phyloP scores from a whole-genome alignment of 192 early-diverging fungal species.

The Dispira parvispora region DNA sequence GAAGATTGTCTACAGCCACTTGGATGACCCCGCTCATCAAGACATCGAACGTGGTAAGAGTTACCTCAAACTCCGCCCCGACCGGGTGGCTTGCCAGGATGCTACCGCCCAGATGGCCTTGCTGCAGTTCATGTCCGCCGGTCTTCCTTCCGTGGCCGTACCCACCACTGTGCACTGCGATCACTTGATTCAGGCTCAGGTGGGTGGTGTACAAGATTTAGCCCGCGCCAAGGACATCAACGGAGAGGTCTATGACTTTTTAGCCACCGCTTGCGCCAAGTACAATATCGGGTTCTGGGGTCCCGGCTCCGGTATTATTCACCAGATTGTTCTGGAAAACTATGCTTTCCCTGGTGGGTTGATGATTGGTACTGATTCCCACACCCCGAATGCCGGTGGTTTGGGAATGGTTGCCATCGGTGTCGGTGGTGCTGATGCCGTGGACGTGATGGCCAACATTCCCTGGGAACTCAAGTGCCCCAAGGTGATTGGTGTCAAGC shows the following conservation, averaged over 20 bases:
- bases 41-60: slow-evolving; percentile 82
- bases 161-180: slow-evolving; percentile 94
- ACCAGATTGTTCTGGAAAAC: slow-evolving; percentile 96
- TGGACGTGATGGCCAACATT: slow-evolving; percentile 96
- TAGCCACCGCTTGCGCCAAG: slow-evolving; percentile 68
- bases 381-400: slow-evolving; percentile 96
- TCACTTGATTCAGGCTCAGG: slow-evolving; percentile 87
- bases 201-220: slow-evolving; percentile 71
- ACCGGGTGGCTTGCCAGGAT: slow-evolving; percentile 98
- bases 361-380: slow-evolving; percentile 97
- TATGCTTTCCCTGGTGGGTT: slow-evolving; percentile 91
- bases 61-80: slow-evolving; percentile 91
- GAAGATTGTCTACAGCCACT: slow-evolving; percentile 96
- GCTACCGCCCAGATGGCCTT: slow-evolving; percentile 97
- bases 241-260: slow-evolving; percentile 87
- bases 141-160: slow-evolving; percentile 70
- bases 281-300: slow-evolving; percentile 94
- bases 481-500: slow-evolving; percentile 81
- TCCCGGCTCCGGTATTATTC: slow-evolving; percentile 87
- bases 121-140: slow-evolving; percentile 94
- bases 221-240: slow-evolving; percentile 69
- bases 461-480: slow-evolving; percentile 99
- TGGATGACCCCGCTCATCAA: slow-evolving; percentile 88
- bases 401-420: slow-evolving; percentile 92
- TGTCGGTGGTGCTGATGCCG: slow-evolving; percentile 97